Base-by-base conservation (phyloP, 441 rosid species). In the Gossypium schwendimanii region DNA sequence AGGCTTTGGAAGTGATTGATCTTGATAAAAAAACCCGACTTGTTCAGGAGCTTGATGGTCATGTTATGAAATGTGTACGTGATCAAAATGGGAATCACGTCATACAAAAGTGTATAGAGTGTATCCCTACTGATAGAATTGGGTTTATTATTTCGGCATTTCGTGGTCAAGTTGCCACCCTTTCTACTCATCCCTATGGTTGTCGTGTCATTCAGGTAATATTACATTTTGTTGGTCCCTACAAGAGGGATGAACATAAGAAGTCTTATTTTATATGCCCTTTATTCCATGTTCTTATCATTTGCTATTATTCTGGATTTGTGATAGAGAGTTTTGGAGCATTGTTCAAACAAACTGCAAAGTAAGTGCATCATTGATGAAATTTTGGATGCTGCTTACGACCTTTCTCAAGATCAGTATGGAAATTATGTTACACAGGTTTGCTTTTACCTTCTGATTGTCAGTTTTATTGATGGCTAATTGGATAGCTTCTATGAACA, bases 391-490 rank as follows among this genome's bases (percentile, higher is more conserved):
- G 92, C 96, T 49, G 88, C 91, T 50, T 78, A 62, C 83, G 67
- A 26, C 78, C 99, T 96, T 83, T 97, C 99, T 80, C 93, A 87
- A 76, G 97, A 96, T 77, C 99, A 91, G 78, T 96, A 96, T 85
- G 99, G 99, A 63, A 96, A 96, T 84, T 96, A 96, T 80, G 97
- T 96, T 63, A 90, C 93, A 39, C 99, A 96, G 98, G 99, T 93
- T 55, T 73, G 84, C 45, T 59, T 73, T 60, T 61, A 8, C 44
- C 4, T 8, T 50, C 74, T 17, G 20, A 12, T 70, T 36, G 59
- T 80, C 15, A 17, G 41, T 52, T 75, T 3, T 61, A 54, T 71
- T 54, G 20, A 9, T 24, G 50, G 28, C 50, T 14, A 21, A 21
- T 64, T 15, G 15, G 36, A 55, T 21, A 55, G 6, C 39, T 54